Evolutionary conservation across 1,284 basidiomycete genomes (phyloP).

Genomic region (Veloporphyrellus conicus): DNA sequence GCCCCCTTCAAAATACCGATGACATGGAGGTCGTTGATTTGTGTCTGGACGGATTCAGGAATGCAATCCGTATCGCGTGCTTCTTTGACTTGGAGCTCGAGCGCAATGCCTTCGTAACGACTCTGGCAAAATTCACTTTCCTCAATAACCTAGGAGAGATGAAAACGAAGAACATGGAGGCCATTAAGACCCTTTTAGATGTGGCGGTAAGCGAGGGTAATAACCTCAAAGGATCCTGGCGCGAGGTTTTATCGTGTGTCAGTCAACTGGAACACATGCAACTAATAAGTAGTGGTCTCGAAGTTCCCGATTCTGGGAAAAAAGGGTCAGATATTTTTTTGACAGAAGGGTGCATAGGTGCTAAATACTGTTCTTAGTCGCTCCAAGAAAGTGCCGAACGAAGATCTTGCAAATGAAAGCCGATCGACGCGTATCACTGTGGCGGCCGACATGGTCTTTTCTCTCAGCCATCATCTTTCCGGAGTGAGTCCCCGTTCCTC

Average conservation of each 20-base stretch:
- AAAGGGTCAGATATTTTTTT: slow-evolving; percentile 58
- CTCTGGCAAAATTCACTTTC: slow-evolving; percentile 94
- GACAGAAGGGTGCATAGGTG: not conserved
- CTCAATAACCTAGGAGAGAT: slow-evolving; percentile 95
- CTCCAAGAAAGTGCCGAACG: slow-evolving; percentile 70
- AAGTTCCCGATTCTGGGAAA: slow-evolving; percentile 75
- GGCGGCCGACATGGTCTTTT: slow-evolving; percentile 99
- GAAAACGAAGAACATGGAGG: slow-evolving; percentile 98
- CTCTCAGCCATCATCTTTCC: slow-evolving; percentile 87
- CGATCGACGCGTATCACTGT: slow-evolving; percentile 97
- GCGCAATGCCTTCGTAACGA: slow-evolving; percentile 96
- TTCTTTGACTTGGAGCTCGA: slow-evolving; percentile 94
- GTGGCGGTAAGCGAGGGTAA: slow-evolving; percentile 93
- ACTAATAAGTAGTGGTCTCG: slow-evolving; percentile 83
- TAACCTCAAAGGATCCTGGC: slow-evolving; percentile 92
- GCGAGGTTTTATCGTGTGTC: slow-evolving; percentile 90
- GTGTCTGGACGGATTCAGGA: slow-evolving; percentile 92
- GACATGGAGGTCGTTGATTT: slow-evolving; percentile 87
- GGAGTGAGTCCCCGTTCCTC: slow-evolving; percentile 62
- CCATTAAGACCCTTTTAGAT: slow-evolving; percentile 90
- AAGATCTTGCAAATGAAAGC: slow-evolving; percentile 95
- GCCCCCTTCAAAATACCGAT: slow-evolving; percentile 87
- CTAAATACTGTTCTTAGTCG: slow-evolving; percentile 40
- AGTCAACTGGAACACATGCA: slow-evolving; percentile 98
- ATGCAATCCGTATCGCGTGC: slow-evolving; percentile 88